Base-by-base conservation (phyloP, 306 rosid species). In the Pyrus bretschneideri region DNA sequence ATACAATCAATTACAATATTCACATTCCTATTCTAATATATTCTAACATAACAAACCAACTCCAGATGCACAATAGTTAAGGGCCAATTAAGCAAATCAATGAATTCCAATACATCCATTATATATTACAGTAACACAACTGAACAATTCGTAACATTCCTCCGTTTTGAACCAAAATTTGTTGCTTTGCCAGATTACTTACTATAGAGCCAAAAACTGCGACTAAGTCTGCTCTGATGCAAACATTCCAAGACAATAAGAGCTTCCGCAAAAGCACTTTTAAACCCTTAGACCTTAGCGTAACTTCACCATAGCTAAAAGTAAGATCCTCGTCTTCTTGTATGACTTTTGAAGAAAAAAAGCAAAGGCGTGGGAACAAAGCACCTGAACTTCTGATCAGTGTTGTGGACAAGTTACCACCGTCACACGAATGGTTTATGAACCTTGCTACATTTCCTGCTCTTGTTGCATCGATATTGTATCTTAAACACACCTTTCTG, bases 401-500 rank as follows among this genome's bases (percentile, higher is more conserved):
- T 80, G 77, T 78, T 14, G 98, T 85, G 77, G 69, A 80, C 33
- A 95, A 82, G 71, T 90, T 95, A 52, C 98, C 98, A 49, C 97
- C 96, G 21, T 90, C 96, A 49, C 98, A 95, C 1, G 97, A 92
- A 88, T 95, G 98, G 68, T 92, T 95, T 52, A 89, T 88, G 85
- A 95, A 95, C 52, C 96, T 84, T 0, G 97, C 93, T 15, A 94
- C 89, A 55, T 94, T 94, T 72, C 98, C 98, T 5, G 88, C 78
- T 57, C 77, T 81, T 13, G 98, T 92, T 3, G 98, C 97, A 55
- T 94, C 98, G 1, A 94, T 89, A 70, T 94, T 94, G 74, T 87
- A 58, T 79, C 98, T 87, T 83, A 95, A 60, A 58, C 98, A 95
- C n/a, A 92, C 91, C 62, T 87, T 90, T 72, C 95, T 91, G 61